phyloP scores from a whole-genome alignment of 2,329 filamentous ascomycete genomes.

The Fusarium longipes region DNA sequence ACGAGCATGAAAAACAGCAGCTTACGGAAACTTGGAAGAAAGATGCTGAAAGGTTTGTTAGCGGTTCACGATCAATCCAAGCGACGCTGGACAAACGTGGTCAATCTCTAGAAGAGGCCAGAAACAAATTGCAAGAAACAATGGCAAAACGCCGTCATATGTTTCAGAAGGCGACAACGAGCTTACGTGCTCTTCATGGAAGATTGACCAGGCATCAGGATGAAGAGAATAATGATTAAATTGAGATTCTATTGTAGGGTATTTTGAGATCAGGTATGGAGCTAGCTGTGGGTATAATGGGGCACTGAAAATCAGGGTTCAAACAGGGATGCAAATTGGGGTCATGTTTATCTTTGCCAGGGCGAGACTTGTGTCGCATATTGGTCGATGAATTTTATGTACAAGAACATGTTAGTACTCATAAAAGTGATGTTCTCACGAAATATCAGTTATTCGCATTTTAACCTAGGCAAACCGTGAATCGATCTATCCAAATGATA shows the following conservation, averaged over 20 bases:
- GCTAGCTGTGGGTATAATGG: conserved; percentile 6
- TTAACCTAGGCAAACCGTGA: not conserved
- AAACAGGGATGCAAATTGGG: conserved; percentile 28
- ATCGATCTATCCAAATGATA: conserved; percentile 20
- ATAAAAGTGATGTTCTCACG: conserved; percentile 5
- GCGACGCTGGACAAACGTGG: conserved; percentile 14
- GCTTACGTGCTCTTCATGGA: conserved; percentile 40
- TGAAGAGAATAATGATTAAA: conserved; percentile 8
- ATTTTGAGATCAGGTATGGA: conserved; percentile 8
- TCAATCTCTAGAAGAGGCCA: conserved; percentile 4
- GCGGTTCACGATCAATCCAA: conserved; percentile 11
- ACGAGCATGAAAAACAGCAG: conserved; percentile 32
- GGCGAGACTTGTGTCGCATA: conserved; percentile 1
- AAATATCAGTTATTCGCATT: not conserved
- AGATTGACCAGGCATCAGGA: conserved; percentile 22
- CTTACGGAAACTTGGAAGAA: conserved; percentile 31
- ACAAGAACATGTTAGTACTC: not conserved
- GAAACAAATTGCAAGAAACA: conserved; percentile 25
- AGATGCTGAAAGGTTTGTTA: conserved; percentile 37
- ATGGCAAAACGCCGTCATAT: conserved; percentile 23
- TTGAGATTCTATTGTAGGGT: not conserved
- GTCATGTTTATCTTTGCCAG: conserved; percentile 16
- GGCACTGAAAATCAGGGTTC: conserved; percentile 33
- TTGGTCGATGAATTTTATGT: not conserved
- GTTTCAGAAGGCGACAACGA: conserved; percentile 35